Percentiles rank a stretch among this genome's conserved stretches.
These are phyloP conservation scores for Termitomyces sp. DNA, from an alignment of 768 basidiomycete genomes.

Conservation along the genomic window DNA sequence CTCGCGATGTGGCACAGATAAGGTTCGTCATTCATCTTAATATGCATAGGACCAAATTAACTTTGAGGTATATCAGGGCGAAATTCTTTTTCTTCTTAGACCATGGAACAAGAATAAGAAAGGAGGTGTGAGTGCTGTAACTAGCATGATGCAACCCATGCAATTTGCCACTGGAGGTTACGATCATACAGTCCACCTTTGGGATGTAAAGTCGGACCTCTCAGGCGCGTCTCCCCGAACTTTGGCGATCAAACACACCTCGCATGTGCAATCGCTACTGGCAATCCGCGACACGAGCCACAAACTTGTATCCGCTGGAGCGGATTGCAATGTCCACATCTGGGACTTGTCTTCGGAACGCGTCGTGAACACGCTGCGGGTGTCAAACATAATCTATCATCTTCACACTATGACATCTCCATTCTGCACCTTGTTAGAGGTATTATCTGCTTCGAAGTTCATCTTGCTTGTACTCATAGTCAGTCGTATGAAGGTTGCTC, in stretches of 20 bases:
- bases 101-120: constrained; percentile 34
- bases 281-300: constrained; percentile 41
- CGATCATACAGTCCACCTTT: constrained; percentile 46
- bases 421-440: constrained; percentile 44
- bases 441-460: constrained; percentile 16
- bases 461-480: neutral
- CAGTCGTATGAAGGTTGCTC: constrained; percentile 35
- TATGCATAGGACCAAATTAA: neutral
- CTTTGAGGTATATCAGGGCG: constrained; percentile 1
- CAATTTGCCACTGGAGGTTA: constrained; percentile 49
- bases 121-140: constrained; percentile 39
- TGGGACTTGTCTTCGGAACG: constrained; percentile 48
- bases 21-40: constrained; percentile 19
- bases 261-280: constrained; percentile 41
- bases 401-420: constrained; percentile 33
- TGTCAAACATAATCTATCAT: constrained; percentile 43
- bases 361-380: constrained; percentile 35
- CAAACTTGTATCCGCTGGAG: constrained; percentile 45
- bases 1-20: constrained; percentile 14
- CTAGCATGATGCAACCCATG: constrained; percentile 36
- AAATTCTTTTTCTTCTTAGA: constrained; percentile 17
- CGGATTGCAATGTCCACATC: constrained; percentile 42
- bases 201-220: constrained; percentile 36
- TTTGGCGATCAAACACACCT: constrained; percentile 40
- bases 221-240: constrained; percentile 26